Percentiles rank a stretch among this genome's conserved stretches.
phyloP scores from a whole-genome alignment of 345 rosid species.

The Moricandia moricandioides region DNA sequence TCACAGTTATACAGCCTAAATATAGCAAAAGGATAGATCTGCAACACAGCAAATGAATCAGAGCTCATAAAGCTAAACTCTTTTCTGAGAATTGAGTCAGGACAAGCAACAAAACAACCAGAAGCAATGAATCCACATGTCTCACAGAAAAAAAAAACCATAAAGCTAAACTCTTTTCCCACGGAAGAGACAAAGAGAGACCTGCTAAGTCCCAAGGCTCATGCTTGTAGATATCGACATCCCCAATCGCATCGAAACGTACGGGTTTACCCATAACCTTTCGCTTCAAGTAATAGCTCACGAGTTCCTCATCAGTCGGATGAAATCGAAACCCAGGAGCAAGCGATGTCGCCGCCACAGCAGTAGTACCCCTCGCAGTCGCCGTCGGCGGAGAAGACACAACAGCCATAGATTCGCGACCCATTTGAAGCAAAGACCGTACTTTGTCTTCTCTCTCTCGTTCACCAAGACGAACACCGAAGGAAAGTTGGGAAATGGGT shows the following conservation, averaged over 20 bases:
- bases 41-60: neutral
- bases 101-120: neutral
- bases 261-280: neutral
- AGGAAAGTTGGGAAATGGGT: constrained; percentile 26
- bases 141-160: neutral
- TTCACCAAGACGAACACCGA: neutral
- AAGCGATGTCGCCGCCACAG: neutral
- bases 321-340: neutral
- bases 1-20: constrained; percentile 4
- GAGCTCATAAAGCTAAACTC: neutral
- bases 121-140: neutral
- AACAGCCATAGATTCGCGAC: constrained; percentile 36
- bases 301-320: neutral
- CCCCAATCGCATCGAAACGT: neutral
- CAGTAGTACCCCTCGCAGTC: neutral
- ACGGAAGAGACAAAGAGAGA: neutral
- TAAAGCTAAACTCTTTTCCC: neutral
- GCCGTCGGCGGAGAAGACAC: constrained; percentile 21
- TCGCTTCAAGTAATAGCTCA: neutral
- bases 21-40: constrained; percentile 16
- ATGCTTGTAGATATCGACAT: constrained; percentile 40
- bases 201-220: constrained; percentile 93
- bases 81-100: neutral
- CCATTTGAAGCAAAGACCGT: constrained; percentile 29
- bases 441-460: constrained; percentile 13